Percentiles rank a stretch among this genome's conserved stretches.
These are phyloP conservation scores for Novakomyces olei DNA, from an alignment of 805 yeast species.

Conservation along the genomic window DNA sequence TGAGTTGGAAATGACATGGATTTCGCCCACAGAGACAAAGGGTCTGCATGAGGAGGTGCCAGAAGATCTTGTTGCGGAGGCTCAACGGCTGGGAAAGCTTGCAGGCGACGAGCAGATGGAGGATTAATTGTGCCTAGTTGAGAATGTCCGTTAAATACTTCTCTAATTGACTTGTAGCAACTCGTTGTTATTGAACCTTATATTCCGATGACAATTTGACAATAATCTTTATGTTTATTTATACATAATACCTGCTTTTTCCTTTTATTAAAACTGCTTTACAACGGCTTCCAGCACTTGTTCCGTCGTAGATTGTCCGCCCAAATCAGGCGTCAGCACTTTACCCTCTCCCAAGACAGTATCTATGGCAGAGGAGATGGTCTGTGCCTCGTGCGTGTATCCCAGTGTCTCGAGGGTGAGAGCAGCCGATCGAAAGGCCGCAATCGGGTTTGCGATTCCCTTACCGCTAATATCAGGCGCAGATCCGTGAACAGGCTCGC, in stretches of 20 bases:
- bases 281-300: slow-evolving; percentile 73
- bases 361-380: slow-evolving; percentile 84
- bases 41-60: slow-evolving; percentile 70
- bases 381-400: slow-evolving; percentile 66
- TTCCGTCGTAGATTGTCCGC: slow-evolving; percentile 71
- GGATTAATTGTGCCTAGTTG: slow-evolving; percentile 27
- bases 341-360: slow-evolving; percentile 65
- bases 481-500: slow-evolving; percentile 98
- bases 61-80: slow-evolving; percentile 56
- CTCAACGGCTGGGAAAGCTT: slow-evolving; percentile 60
- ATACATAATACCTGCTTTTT: too few relatives aligned
- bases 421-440: slow-evolving; percentile 94
- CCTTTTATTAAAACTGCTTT: too few relatives aligned
- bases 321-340: slow-evolving; percentile 80
- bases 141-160: slow-evolving; percentile 4
- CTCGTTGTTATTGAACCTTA: too few relatives aligned
- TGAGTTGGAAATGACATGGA: slow-evolving; percentile 88
- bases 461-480: slow-evolving; percentile 97
- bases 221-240: too few relatives aligned
- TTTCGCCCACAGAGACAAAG: slow-evolving; percentile 36
- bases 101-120: slow-evolving; percentile 62
- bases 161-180: neutral
- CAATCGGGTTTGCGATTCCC: slow-evolving; percentile 79
- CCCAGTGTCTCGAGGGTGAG: slow-evolving; percentile 95
- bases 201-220: too few relatives aligned